phyloP scores from a whole-genome alignment of 805 yeast species.

The Teunomyces pallodes region DNA sequence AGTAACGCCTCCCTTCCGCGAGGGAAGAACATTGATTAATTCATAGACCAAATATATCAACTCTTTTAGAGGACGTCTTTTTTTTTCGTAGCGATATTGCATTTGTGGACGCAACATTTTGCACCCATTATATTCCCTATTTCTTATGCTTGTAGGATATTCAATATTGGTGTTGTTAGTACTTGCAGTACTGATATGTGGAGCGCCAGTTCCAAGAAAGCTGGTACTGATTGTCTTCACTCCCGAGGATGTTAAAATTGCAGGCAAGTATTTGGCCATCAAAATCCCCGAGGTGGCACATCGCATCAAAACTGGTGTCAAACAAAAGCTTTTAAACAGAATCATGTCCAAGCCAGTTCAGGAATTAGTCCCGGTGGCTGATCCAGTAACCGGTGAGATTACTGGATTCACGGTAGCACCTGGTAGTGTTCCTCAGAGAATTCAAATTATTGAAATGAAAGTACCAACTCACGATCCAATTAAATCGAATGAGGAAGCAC shows the following conservation, averaged over 20 bases:
- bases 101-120: neutral
- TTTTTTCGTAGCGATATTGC: neutral
- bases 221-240: conserved; percentile 9
- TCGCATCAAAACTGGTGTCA: conserved; percentile 8
- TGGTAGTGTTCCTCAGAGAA: neutral
- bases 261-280: neutral
- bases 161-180: neutral
- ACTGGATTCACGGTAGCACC: neutral
- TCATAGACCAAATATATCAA: neutral
- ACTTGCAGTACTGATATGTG: neutral
- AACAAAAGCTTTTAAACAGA: conserved; percentile 7
- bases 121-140: neutral
- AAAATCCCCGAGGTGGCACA: conserved; percentile 2
- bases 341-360: conserved; percentile 8
- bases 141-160: neutral
- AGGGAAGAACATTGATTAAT: neutral
- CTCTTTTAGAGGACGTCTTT: neutral
- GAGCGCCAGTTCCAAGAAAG: conserved; percentile 1
- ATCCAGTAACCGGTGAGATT: conserved; percentile 5
- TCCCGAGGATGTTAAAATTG: conserved; percentile 7
- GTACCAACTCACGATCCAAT: neutral
- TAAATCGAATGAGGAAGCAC: too few species aligned
- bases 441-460: neutral
- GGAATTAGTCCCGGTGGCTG: conserved; percentile 5
- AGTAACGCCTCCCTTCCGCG: neutral